These are phyloP conservation scores for Lentinula edodes DNA, from an alignment of 768 basidiomycete species.

Conservation along the genomic window DNA sequence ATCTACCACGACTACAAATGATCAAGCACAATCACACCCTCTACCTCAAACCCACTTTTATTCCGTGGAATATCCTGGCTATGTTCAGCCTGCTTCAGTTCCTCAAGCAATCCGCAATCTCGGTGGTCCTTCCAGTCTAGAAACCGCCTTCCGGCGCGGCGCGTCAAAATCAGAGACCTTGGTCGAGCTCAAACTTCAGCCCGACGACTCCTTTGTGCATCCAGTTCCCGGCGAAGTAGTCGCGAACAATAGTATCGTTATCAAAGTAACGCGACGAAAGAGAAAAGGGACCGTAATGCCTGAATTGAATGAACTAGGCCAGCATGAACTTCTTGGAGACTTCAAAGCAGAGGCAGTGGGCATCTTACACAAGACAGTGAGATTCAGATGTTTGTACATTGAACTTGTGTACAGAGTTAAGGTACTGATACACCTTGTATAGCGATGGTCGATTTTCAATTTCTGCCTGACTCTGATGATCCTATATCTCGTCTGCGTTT, in stretches of 20 bases:
- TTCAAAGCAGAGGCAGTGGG: constrained; percentile 75
- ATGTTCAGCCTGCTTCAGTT: constrained; percentile 59
- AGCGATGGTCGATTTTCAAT: constrained; percentile 97
- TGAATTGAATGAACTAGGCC: constrained; percentile 9
- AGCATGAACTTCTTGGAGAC: constrained; percentile 46
- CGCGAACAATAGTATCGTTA: constrained; percentile 70
- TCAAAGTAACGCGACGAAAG: constrained; percentile 77
- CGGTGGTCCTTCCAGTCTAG: constrained; percentile 66
- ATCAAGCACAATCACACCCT: constrained; percentile 15
- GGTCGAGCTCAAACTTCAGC: constrained; percentile 73
- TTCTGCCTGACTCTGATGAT: constrained; percentile 68
- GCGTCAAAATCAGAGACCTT: constrained; percentile 56
- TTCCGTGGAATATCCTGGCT: constrained; percentile 89
- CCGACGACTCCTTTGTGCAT: constrained; percentile 74
- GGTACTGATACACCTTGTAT: background rate
- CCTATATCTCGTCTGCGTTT: constrained; percentile 62
- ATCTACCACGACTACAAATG: constrained; percentile 18
- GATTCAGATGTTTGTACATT: constrained; percentile 76
- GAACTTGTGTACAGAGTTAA: background rate
- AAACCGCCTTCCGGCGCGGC: constrained; percentile 70
- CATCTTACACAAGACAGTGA: constrained; percentile 70
- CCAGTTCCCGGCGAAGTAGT: constrained; percentile 80
- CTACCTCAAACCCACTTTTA: constrained; percentile 62
- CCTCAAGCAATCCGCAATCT: constrained; percentile 57
- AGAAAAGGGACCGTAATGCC: constrained; percentile 32